These are phyloP conservation scores for Tympanopsis confertula DNA, from an alignment of 2,329 filamentous ascomycete genomes.

Conservation along the genomic window DNA sequence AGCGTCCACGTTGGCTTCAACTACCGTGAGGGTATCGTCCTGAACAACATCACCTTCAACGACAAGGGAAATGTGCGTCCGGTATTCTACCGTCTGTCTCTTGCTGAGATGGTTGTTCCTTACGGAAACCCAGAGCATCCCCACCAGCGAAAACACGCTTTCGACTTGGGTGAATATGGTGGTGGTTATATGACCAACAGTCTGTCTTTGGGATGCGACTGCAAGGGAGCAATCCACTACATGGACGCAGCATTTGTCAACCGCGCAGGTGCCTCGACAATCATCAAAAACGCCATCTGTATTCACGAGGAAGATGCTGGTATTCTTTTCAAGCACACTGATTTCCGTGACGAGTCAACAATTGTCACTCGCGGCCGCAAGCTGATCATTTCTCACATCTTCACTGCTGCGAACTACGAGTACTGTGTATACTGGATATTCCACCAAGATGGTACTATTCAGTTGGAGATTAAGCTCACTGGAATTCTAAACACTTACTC, in stretches of 20 bases:
- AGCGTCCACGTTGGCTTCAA: conserved; percentile 89
- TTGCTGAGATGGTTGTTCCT: conserved; percentile 89
- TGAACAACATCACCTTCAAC: conserved; percentile 82
- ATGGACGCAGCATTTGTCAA: conserved; percentile 81
- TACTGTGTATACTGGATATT: conserved; percentile 84
- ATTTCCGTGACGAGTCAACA: conserved; percentile 80
- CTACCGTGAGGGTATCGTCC: conserved; percentile 80
- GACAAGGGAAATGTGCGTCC: conserved; percentile 69
- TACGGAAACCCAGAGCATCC: conserved; percentile 74
- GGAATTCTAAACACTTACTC: conserved; percentile 87
- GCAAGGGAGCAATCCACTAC: conserved; percentile 85
- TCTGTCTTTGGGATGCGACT: conserved; percentile 67
- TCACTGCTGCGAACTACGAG: conserved; percentile 93
- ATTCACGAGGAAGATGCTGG: conserved; percentile 90
- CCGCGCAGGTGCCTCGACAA: conserved; percentile 59
- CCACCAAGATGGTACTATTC: conserved; percentile 83
- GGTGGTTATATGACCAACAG: conserved; percentile 77
- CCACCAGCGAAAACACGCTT: conserved; percentile 72
- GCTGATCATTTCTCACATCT: conserved; percentile 79
- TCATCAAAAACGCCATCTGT: conserved; percentile 88
- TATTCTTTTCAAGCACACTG: conserved; percentile 87
- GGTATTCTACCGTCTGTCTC: conserved; percentile 77
- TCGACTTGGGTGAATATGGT: conserved; percentile 71
- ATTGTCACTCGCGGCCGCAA: conserved; percentile 80
- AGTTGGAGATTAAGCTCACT: conserved; percentile 83